Percentiles rank a stretch among this genome's conserved stretches.
Evolutionary conservation across 2,329 filamentous ascomycete species (phyloP).

Genomic region (Talaromyces rugulosus): DNA sequence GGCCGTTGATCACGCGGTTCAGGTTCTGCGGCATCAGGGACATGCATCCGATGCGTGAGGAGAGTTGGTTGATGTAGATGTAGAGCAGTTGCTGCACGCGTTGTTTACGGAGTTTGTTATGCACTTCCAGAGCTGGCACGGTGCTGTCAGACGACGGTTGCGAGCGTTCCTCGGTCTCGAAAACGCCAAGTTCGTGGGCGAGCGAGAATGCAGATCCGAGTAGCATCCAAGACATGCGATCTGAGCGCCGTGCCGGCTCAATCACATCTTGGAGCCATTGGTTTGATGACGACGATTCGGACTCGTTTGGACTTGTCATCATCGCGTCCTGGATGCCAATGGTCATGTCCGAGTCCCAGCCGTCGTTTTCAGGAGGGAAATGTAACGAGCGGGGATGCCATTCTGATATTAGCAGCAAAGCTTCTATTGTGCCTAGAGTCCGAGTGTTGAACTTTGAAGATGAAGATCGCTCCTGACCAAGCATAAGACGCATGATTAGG

Average conservation of each 20-base stretch:
- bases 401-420: constrained; percentile 48
- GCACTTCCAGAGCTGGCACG: constrained; percentile 11
- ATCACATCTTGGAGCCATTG: constrained; percentile 51
- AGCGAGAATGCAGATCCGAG: constrained; percentile 49
- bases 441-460: constrained; percentile 44
- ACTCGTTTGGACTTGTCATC: constrained; percentile 27
- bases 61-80: constrained; percentile 45
- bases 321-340: constrained; percentile 23
- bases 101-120: constrained; percentile 21
- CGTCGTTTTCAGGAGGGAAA: constrained; percentile 49
- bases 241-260: constrained; percentile 48
- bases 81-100: constrained; percentile 32
- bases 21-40: constrained; percentile 46
- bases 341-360: constrained; percentile 51
- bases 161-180: constrained; percentile 31
- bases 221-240: constrained; percentile 57
- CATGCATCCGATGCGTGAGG: constrained; percentile 46
- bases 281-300: constrained; percentile 28
- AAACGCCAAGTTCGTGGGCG: constrained; percentile 48
- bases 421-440: constrained; percentile 49
- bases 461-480: constrained; percentile 49
- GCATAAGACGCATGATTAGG: constrained; percentile 48
- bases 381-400: constrained; percentile 53
- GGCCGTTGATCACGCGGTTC: constrained; percentile 34
- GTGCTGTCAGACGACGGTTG: constrained; percentile 17